Percentiles rank a stretch among this genome's conserved stretches.
phyloP scores from a whole-genome alignment of 352 stramenopile genomes.

The Phytopythium helicoides region DNA sequence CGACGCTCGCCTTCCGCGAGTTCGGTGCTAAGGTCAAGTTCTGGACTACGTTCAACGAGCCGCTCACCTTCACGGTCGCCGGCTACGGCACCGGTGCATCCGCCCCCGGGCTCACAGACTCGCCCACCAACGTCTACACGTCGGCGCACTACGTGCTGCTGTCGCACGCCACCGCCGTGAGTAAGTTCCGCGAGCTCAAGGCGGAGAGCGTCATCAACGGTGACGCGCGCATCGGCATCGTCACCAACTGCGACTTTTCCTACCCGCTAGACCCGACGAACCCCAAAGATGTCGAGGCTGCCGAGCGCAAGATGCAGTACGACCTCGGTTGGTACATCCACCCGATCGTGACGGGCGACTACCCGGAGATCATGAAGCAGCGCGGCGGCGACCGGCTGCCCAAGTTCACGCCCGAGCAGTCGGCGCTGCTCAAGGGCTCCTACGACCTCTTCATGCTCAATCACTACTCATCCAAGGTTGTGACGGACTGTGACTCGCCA shows the following conservation, averaged over 20 bases:
- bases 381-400: constrained; percentile 80
- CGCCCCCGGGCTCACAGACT: constrained; percentile 12
- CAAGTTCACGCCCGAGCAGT: constrained; percentile 80
- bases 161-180: constrained; percentile 50
- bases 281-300: constrained; percentile 48
- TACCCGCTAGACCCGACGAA: constrained; percentile 67
- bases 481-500: constrained; percentile 48
- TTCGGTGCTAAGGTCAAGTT: constrained; percentile 91
- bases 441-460: constrained; percentile 96
- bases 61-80: constrained; percentile 82
- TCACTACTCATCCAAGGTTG: constrained; percentile 84
- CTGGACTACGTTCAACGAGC: constrained; percentile 97
- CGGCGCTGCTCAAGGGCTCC: constrained; percentile 69
- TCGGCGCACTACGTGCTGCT: constrained; percentile 90
- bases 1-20: constrained; percentile 85
- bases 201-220: constrained; percentile 8
- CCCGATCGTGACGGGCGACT: constrained; percentile 90
- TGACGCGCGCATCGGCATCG: constrained; percentile 84
- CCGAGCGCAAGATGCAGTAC: constrained; percentile 87
- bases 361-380: constrained; percentile 89
- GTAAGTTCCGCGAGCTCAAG: constrained; percentile 12
- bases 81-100: constrained; percentile 33
- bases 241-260: constrained; percentile 73
- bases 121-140: constrained; percentile 41
- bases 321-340: constrained; percentile 92